Percentiles rank a stretch among this genome's conserved stretches.
phyloP scores from a whole-genome alignment of 805 yeast species.

The Cyberlindnera xishuangbannaensis region DNA sequence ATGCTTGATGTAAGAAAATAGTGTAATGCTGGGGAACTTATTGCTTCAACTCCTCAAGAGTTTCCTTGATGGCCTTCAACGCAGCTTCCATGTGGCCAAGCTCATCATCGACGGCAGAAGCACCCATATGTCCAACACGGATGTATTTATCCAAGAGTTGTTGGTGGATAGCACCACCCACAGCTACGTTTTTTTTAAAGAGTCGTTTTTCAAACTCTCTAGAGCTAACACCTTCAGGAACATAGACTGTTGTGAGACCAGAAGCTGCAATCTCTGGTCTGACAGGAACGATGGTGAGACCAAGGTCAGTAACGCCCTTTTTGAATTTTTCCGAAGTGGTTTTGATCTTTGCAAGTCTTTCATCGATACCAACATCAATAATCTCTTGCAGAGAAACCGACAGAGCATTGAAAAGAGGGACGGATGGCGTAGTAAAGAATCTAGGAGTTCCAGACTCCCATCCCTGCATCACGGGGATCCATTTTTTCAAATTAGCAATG shows the following conservation, averaged over 20 bases:
- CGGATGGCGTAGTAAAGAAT: not conserved
- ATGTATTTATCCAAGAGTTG: not conserved
- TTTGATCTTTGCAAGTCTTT: not conserved
- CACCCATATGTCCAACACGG: not conserved
- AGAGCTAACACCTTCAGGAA: not conserved
- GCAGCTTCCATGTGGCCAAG: not conserved
- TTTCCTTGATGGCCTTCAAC: not conserved
- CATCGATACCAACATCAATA: not conserved
- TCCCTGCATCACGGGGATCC: not conserved
- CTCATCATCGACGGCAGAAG: not conserved
- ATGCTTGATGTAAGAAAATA: too few species aligned
- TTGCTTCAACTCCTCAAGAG: too few species aligned
- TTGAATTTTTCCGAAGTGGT: not conserved
- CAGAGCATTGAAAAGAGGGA: not conserved
- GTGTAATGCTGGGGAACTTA: constrained; percentile 16
- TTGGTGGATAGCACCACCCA: not conserved
- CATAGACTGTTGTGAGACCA: not conserved
- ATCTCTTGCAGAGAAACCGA: not conserved
- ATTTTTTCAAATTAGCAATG: not conserved
- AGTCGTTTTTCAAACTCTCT: not conserved
- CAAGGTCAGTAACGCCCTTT: not conserved
- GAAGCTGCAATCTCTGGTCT: not conserved
- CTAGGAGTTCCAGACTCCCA: not conserved
- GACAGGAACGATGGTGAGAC: not conserved
- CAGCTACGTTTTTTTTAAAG: not conserved